Evolutionary conservation across 2,329 filamentous ascomycete genomes (phyloP).

Genomic region (Cryphonectria radicalis): DNA sequence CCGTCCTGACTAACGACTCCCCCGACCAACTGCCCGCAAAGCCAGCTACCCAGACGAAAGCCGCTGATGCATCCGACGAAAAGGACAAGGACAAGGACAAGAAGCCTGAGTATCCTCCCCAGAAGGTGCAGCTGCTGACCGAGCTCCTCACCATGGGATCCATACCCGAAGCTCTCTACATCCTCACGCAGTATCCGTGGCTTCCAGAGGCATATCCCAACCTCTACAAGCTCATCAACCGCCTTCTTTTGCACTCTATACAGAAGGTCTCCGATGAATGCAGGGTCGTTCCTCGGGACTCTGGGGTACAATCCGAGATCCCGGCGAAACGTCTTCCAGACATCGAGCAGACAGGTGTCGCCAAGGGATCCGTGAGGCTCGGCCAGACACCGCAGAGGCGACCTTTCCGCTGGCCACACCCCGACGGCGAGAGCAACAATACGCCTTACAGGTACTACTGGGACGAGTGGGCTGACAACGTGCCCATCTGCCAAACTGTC

Average conservation of each 20-base stretch:
- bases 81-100: conserved; percentile 10
- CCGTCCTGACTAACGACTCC: conserved; percentile 76
- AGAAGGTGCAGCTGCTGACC: conserved; percentile 84
- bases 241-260: conserved; percentile 81
- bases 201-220: conserved; percentile 84
- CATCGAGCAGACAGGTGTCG: conserved; percentile 67
- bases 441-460: conserved; percentile 93
- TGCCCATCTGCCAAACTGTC: conserved; percentile 87
- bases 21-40: conserved; percentile 58
- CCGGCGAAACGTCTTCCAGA: conserved; percentile 49
- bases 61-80: conserved; percentile 51
- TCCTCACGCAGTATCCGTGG: conserved; percentile 88
- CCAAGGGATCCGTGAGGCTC: conserved; percentile 71
- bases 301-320: conserved; percentile 19
- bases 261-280: conserved; percentile 69
- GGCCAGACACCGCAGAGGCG: conserved; percentile 65
- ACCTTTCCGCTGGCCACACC: conserved; percentile 79
- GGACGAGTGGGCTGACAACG: conserved; percentile 94
- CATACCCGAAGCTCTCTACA: conserved; percentile 88
- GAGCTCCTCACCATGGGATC: conserved; percentile 90
- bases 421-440: conserved; percentile 79
- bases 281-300: conserved; percentile 26
- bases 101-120: conserved; percentile 55
- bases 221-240: conserved; percentile 78
- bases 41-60: conserved; percentile 57